Percentiles rank a stretch among this genome's conserved stretches.
Evolutionary conservation across 2,329 filamentous ascomycete genomes (phyloP).

Genomic region (Aspergillus sp.): DNA sequence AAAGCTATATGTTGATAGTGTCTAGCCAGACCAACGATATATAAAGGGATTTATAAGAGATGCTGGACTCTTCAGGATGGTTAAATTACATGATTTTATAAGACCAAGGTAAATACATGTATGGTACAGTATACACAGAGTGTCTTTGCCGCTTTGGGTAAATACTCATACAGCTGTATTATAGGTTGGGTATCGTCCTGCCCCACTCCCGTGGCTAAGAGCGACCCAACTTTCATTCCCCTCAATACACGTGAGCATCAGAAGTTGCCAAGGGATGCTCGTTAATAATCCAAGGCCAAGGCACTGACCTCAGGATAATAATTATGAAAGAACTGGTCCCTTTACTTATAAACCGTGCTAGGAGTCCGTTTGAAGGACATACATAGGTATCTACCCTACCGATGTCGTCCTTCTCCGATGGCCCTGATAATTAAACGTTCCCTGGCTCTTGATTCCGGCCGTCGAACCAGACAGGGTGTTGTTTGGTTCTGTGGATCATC

Average conservation of each 20-base stretch:
- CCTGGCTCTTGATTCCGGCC: conserved; percentile 3
- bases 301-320: not conserved
- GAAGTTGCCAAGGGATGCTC: not conserved
- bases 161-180: not conserved
- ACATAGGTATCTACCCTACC: no score
- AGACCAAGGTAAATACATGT: not conserved
- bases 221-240: not conserved
- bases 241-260: not conserved
- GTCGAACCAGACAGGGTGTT: conserved; percentile 5
- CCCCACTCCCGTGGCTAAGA: conserved; percentile 1
- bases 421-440: conserved; percentile 3
- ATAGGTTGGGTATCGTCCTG: no score
- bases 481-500: conserved; percentile 1
- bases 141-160: not conserved
- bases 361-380: no score
- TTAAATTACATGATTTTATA: not conserved
- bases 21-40: no score
- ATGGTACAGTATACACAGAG: not conserved
- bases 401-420: no score
- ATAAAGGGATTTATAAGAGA: not conserved
- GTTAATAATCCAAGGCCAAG: not conserved
- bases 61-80: not conserved
- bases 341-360: no score
- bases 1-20: no score
- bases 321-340: not conserved